A percentile compares a stretch with the other conserved stretches of the same genome.
Conservation (phyloP, 345 rosid species). For the Litchi chinensis region DNA sequence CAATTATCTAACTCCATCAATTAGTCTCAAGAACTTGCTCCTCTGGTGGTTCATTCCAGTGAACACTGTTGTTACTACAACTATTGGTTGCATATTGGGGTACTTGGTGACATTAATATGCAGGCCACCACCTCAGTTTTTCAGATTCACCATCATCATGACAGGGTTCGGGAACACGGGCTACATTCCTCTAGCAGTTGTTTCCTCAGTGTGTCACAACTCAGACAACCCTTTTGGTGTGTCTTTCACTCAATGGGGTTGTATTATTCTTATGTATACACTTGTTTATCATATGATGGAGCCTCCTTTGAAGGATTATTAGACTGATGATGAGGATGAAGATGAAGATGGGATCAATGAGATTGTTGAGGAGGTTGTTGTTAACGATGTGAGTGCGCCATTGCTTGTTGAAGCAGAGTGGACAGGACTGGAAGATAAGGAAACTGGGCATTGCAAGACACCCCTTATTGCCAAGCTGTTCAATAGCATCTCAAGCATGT, state of each 20-base stretch:
- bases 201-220: slow-evolving; percentile 35
- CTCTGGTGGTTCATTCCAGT: slow-evolving; percentile 56
- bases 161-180: slow-evolving; percentile 53
- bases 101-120: slow-evolving; percentile 35
- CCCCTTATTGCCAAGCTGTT: slow-evolving; percentile 41
- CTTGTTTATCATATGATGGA: slow-evolving; percentile 59
- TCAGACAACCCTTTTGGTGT: slow-evolving; percentile 37
- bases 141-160: slow-evolving; percentile 43
- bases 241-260: slow-evolving; percentile 48
- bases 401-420: slow-evolving; percentile 48
- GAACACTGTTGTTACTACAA: slow-evolving; percentile 37
- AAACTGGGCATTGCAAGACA: slow-evolving; percentile 35
- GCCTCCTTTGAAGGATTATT: slow-evolving; percentile 37
- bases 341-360: slow-evolving; percentile 9
- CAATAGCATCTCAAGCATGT: slow-evolving; percentile 17
- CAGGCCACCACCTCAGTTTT: slow-evolving; percentile 37
- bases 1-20: slow-evolving; percentile 34
- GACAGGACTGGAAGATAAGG: slow-evolving; percentile 35
- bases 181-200: slow-evolving; percentile 33
- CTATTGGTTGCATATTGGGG: slow-evolving; percentile 39
- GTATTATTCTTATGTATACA: slow-evolving; percentile 42
- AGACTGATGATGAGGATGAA: slow-evolving; percentile 22
- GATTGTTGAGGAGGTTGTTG: slow-evolving; percentile 16
- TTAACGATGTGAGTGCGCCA: slow-evolving; percentile 24
- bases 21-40: slow-evolving; percentile 20